Base-by-base conservation (phyloP, 176 grass and related monocot genomes). In the Rhynchospora breviuscula region DNA sequence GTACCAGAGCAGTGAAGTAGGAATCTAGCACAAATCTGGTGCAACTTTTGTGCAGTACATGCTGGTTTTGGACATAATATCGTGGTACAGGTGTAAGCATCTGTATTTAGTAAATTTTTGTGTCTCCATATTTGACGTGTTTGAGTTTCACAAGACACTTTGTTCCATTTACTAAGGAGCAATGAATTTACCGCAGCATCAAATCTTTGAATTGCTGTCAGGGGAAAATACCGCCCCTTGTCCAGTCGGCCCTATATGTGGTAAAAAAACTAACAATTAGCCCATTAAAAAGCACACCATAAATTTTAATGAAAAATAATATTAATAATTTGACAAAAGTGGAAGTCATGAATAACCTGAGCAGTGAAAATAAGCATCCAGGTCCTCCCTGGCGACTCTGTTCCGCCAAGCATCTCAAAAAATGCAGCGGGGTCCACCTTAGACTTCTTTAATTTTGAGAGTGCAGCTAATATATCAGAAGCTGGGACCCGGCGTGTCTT, bases 281-380 rank as follows among this genome's bases (percentile, higher is more conserved):
- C 25, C 74, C 79, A 46, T 11, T 40, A 21, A 52, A 81, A 12
- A 17, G 35, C 35, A 40, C 35, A 40, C 35, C 35, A 40, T 40
- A 40, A 40, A 40, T 2, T 40, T 40, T 40, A 40, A 40, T 40
- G 3, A 40, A 40, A 40, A 40, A 2, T 40, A 5, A 2, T 4
- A 40, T 5, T 40, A 2, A 40, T 5, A 40, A 29, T 29, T 29
- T 29, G 26, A 29, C 25, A 61, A 26, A 14, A 31, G 10, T 12
- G 26, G 26, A 83, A 76, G 10, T 29, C 57, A 48, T n/a, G 14
- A 46, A 44, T 51, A 61, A 89, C 94, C 90, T 97, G 87, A 10
- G 87, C 90, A 45, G 92, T 98, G 87, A 98, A 98, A 83, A 98
- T 89, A 79, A 98, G 95, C 95, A 98, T 98, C 95, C 95, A 98